Evolutionary conservation across 805 yeast genomes (phyloP).

Genomic region (Candida chauliodis): DNA sequence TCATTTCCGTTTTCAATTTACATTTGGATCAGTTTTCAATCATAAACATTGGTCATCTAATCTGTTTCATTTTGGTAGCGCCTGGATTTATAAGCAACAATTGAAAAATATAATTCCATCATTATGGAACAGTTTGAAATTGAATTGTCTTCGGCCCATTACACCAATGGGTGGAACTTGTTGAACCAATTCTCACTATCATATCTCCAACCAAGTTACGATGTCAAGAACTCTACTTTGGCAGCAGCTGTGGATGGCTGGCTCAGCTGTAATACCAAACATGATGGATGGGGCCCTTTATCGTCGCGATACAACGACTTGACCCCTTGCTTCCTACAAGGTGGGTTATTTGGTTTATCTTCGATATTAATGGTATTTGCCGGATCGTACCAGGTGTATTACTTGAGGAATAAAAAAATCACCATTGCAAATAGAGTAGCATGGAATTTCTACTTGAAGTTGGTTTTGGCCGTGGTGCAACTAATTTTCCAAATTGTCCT

Average conservation of each 20-base stretch:
- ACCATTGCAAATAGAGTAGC: conserved; percentile 25
- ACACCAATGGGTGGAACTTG: conserved; percentile 12
- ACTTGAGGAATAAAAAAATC: conserved; percentile 26
- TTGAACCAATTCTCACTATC: conserved; percentile 18
- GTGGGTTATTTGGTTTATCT: conserved; percentile 40
- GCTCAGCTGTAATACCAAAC: conserved; percentile 14
- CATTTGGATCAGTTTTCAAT: too few relatives aligned
- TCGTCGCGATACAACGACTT: conserved; percentile 46
- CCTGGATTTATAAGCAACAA: background rate
- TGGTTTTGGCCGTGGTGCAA: conserved; percentile 38
- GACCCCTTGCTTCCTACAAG: conserved; percentile 59
- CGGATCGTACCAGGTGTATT: conserved; percentile 36
- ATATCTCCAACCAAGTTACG: too few relatives aligned
- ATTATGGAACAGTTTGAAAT: conserved; percentile 6
- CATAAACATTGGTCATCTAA: too few relatives aligned
- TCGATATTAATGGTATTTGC: conserved; percentile 41
- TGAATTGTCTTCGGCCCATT: background rate
- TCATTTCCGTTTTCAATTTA: too few relatives aligned
- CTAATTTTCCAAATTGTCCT: conserved; percentile 30
- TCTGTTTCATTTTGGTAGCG: too few relatives aligned
- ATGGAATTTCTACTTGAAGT: conserved; percentile 41
- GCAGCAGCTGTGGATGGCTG: too few relatives aligned
- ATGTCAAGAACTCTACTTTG: too few relatives aligned
- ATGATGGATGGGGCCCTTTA: conserved; percentile 45
- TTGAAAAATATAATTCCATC: background rate